Base-by-base conservation (phyloP, 257 asterid genomes). In the Phtheirospermum japonicum region DNA sequence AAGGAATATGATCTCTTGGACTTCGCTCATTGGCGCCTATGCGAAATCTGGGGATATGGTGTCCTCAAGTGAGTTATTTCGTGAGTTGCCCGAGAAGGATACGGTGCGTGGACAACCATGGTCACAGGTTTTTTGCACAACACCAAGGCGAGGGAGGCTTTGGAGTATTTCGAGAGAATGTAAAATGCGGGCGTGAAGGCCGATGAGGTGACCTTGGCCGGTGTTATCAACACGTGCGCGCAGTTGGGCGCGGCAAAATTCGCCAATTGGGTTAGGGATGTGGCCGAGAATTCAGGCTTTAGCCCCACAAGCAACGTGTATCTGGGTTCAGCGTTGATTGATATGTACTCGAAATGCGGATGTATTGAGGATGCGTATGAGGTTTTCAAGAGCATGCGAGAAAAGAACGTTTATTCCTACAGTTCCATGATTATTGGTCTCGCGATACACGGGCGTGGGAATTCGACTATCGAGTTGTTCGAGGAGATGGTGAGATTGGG, bases 261-360 rank as follows among this genome's bases (percentile, higher is more conserved):
- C 9, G 90, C 92, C 0, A 69, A 71, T 57, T 88, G 96, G 89
- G 78, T 85, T 31, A 42, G 79, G 43, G 59, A 71, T 20, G 76
- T 88, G 32, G 88, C 86, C 2, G 85, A 82, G 73, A 75, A 52
- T 5, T 79, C 73, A 2, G 95, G 95, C 4, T 75, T 73, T 37
- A 68, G 79, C 73, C 81, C 81, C 30, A 66, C 49, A 0, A 53
- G 75, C 32, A 80, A 74, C 26, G 77, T 82, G 8, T 77, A 78
- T 32, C 61, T 88, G n/a, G 92, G 96, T 13, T 84, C 92, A 7
- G 95, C 96, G 0, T 64, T 91, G 76, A 81, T 91, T 18, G 96
- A 91, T 57, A 84, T 91, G 98, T 77, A 91, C 76, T 79, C 96
- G 0, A 88, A 86, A 58, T 88, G 98, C 67, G 96, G 98, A n/a